Evolutionary conservation across 2,329 filamentous ascomycete genomes (phyloP).

Genomic region (Neonectria neomacrospora): DNA sequence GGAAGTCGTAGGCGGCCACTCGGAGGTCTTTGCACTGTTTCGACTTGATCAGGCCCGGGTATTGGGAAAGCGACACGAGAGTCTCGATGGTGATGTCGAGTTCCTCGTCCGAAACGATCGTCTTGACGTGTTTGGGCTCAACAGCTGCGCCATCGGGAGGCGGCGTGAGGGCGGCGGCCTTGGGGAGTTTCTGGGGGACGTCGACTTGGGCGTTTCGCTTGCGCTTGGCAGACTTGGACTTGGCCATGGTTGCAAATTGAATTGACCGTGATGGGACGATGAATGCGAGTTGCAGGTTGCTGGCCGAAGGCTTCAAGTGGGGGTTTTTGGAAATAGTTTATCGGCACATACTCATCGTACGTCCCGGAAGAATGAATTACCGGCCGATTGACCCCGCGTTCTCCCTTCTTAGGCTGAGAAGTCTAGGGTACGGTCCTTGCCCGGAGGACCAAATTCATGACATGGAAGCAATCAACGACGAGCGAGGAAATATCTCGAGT

Average conservation of each 20-base stretch:
- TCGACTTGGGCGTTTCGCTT: constrained; percentile 55
- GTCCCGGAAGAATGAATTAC: background rate
- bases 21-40: constrained; percentile 75
- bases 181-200: constrained; percentile 51
- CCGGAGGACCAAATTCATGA: too few relatives aligned
- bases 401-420: background rate
- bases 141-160: constrained; percentile 50
- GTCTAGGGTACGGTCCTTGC: background rate
- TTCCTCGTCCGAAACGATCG: constrained; percentile 71
- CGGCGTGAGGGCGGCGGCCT: constrained; percentile 47
- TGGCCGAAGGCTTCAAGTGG: background rate
- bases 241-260: constrained; percentile 49
- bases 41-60: constrained; percentile 73
- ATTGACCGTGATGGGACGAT: constrained; percentile 1
- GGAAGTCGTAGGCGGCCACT: constrained; percentile 75
- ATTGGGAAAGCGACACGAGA: constrained; percentile 65
- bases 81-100: constrained; percentile 75
- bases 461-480: too few relatives aligned
- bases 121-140: constrained; percentile 62
- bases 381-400: background rate
- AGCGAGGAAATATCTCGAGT: too few relatives aligned
- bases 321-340: background rate
- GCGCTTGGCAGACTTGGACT: constrained; percentile 59
- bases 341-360: background rate
- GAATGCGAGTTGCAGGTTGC: background rate